Evolutionary conservation across 225 moss, liverwort and hornwort species (phyloP), one percentile per base, ranked within the genome.

Genomic region (Pseudoscleropodium purum): DNA sequence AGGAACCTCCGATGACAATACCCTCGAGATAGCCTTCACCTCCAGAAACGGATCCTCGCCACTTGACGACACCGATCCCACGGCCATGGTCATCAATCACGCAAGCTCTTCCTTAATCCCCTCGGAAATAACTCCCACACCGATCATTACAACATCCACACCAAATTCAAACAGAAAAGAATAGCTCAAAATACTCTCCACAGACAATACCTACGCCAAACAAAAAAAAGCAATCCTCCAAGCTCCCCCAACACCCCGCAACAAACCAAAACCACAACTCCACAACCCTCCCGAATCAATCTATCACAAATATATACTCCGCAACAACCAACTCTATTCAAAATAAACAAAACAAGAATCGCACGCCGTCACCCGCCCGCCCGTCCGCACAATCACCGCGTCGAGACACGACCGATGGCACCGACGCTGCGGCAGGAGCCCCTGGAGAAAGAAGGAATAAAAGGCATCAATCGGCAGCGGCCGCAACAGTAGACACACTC

Each of bases 41-140:
- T 93, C 93, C 89, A 91, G 57, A 82, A 91, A 93, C 18, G 91
- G 91, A 76, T 93, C 91, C 84, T 91, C 90, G 64, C 93, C 65
- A 84, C 84, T 90, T 19, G 86, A 84, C n/a, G 84, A 86, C 63
- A 18, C 39, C 68, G 80, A 62, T 23, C 33, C 81, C 63, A 25
- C 30, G 16, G 57, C 87, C 91, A 93, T 90, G 57, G 81, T 66
- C 84, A 84, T 57, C 66, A 85, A 88, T 85, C 86, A 74, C 63
- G 25, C 59, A 74, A 67, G 30, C 82, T 63, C 86, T 74, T 54
- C 89, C 66, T 86, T 17, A 56, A 37, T 9, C 67, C 54, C 87
- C 86, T 75, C 82, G 61, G 85, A 13, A 9, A 36, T 36, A 41
- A 79, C 59, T 72, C 57, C 82, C 54, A 90, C 91, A 59, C 93